Evolutionary conservation across 2,329 filamentous ascomycete genomes (phyloP), one percentile per base, ranked within the genome.

Genomic region (Sclerotiophoma versabilis): DNA sequence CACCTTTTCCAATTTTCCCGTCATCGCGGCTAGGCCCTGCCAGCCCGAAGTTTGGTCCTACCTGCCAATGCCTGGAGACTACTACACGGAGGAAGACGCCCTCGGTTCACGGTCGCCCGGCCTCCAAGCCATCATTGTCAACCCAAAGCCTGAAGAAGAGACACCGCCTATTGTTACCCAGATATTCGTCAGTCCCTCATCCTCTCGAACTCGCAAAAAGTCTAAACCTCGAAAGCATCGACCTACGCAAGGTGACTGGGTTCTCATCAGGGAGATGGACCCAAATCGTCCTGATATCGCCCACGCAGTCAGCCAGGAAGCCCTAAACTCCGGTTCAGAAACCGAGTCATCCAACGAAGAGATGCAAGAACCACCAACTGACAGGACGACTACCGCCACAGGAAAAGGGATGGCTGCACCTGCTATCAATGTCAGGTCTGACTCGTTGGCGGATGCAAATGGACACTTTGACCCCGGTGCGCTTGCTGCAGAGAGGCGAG

Each of bases 251-350:
- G 85, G 83, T 64, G 86, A 90, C 81, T 84, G 81, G 63, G 86
- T 91, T 60, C 80, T 93, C 73, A 81, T 93, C 59, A 76, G 79
- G 52, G 80, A 82, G 72, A 81, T 93, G 78, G 84, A 79, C 64
- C 85, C 86, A 66, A 85, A 86, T 68, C 80, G 80, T 62, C 86
- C 84, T 44, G 87, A 92, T 44, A 83, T 91, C 67, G 87, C 87
- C 53, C 77, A 76, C 60, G 70, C 76, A 67, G 88, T 85, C 52
- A 83, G 81, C 59, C 76, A 77, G 58, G 71, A 80, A 60, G 80
- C 83, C 19, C 77, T 90, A 41, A 72, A 74, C 32, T 76, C 74
- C 2, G 71, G 70, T 22, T 76, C 74, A 34, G 79, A 81, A 19
- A 77, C 75, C 2, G 78, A 77, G 50, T 70, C 75, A 12, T 76